Base-by-base conservation (phyloP, 352 stramenopile species). In the Globisporangium cystogenes region DNA sequence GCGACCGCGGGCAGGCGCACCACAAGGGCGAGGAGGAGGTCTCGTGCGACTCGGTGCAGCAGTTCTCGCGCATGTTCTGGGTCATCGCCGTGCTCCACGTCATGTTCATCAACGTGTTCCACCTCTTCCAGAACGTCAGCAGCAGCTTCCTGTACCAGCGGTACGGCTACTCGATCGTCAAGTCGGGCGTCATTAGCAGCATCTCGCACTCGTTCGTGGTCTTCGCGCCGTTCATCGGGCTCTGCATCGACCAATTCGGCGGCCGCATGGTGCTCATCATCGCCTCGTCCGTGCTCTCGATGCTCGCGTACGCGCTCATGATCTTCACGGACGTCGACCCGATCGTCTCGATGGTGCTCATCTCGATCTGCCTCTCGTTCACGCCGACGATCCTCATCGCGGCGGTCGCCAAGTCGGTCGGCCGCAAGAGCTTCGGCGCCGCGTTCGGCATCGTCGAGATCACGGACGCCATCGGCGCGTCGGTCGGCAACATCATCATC, bases 61-160 rank as follows among this genome's bases (percentile, higher is more conserved):
- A 74, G 40, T 93, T 93, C 55, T 91, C 82, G 52, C 66, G 71
- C 64, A 86, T 91, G 69, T 96, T 96, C 57, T 96, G 86, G 87
- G 68, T 83, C 47, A 74, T 96, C 26, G 72, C 80, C 39, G 51
- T 92, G 21, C 67, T 95, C 10, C 86, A 96, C 69, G 84, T 93
- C 0, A 76, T 90, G 55, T 95, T 96, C 53, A 86, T 96, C 53
- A 92, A 93, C 46, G 82, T 95, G 8, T 96, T 96, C 62, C 88
- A 96, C 52, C 64, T 97, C 27, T 97, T 97, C 67, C 83, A 95
- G 60, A 97, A 96, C 62, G 86, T 96, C 46, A 90, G 76, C 53
- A 87, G 79, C 51, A 90, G 82, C 53, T 96, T 82, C 36, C 52
- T 97, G n/a, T 89, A 77, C 56, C 76, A 95, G 63, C 78, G 76